phyloP scores from a whole-genome alignment of 345 rosid genomes.

The Dovyalis caffra region DNA sequence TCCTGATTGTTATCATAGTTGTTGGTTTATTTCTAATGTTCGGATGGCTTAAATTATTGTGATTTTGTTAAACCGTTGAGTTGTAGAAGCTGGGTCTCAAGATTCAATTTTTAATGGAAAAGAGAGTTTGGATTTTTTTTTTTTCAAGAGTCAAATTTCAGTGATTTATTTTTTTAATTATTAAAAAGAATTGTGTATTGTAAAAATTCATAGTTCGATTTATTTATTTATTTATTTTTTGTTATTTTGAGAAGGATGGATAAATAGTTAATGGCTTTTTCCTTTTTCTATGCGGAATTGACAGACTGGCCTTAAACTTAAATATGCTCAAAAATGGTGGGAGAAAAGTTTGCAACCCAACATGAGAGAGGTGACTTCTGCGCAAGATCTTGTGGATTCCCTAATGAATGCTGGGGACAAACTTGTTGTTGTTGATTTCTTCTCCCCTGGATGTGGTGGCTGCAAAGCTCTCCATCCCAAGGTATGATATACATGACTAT shows the following conservation, averaged over 20 bases:
- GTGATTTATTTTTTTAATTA: neutral
- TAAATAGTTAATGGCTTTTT: neutral
- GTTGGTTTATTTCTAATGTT: neutral
- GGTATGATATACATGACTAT: constrained; percentile 33
- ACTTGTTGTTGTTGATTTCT: constrained; percentile 83
- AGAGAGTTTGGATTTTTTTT: neutral
- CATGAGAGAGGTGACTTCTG: constrained; percentile 81
- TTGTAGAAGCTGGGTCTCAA: neutral
- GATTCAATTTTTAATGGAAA: neutral
- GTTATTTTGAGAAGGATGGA: neutral
- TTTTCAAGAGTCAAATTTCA: neutral
- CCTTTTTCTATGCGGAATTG: neutral
- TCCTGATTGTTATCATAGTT: neutral
- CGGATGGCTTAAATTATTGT: neutral
- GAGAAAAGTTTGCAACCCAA: constrained; percentile 74
- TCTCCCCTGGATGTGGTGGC: constrained; percentile 97
- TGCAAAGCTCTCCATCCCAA: constrained; percentile 97
- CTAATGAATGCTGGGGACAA: constrained; percentile 71
- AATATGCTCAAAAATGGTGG: constrained; percentile 83
- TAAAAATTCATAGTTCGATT: neutral
- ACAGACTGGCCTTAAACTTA: constrained; percentile 55
- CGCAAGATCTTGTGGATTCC: constrained; percentile 78
- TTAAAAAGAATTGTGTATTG: neutral
- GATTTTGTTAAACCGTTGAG: neutral
- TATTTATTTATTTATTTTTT: neutral